Conservation (phyloP, 2,329 filamentous ascomycete genomes). For the Aspergillus novoparasiticus region DNA sequence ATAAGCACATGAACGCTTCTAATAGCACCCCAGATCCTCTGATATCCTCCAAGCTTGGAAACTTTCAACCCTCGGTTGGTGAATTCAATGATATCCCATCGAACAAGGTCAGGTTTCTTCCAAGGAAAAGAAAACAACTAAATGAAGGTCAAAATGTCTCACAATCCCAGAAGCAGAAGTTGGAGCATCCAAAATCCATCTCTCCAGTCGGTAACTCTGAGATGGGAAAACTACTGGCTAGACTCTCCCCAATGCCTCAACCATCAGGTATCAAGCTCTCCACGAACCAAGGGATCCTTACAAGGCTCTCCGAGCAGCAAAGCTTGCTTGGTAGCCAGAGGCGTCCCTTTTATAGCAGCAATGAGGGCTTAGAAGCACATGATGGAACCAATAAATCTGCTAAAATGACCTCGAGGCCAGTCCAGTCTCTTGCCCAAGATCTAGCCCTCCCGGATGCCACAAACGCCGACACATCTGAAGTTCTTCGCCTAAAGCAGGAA, state of each 20-base stretch:
- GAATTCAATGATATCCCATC: constrained; percentile 30
- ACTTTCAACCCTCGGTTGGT: constrained; percentile 27
- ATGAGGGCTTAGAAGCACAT: constrained; percentile 15
- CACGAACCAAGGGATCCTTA: constrained; percentile 52
- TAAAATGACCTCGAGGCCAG: constrained; percentile 17
- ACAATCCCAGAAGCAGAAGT: constrained; percentile 51
- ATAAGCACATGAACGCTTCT: constrained; percentile 28
- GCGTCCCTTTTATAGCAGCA: constrained; percentile 45
- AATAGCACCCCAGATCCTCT: constrained; percentile 34
- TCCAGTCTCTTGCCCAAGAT: constrained; percentile 15
- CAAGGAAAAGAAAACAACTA: not conserved
- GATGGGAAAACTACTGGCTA: constrained; percentile 65
- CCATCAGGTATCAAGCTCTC: constrained; percentile 16
- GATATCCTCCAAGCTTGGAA: constrained; percentile 38
- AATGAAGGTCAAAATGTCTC: constrained; percentile 25
- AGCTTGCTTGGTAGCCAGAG: constrained; percentile 62
- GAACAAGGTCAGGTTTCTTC: constrained; percentile 39
- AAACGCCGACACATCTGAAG: constrained; percentile 48
- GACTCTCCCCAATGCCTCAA: constrained; percentile 41
- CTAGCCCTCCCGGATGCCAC: constrained; percentile 14
- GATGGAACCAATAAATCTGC: constrained; percentile 26
- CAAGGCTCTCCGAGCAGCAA: constrained; percentile 74
- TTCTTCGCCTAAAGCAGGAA: constrained; percentile 60
- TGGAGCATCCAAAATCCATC: constrained; percentile 40
- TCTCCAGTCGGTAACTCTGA: constrained; percentile 37